Evolutionary conservation across 306 rosid genomes (phyloP), one percentile per base, ranked within the genome.

Genomic region (Citrullus amarus): DNA sequence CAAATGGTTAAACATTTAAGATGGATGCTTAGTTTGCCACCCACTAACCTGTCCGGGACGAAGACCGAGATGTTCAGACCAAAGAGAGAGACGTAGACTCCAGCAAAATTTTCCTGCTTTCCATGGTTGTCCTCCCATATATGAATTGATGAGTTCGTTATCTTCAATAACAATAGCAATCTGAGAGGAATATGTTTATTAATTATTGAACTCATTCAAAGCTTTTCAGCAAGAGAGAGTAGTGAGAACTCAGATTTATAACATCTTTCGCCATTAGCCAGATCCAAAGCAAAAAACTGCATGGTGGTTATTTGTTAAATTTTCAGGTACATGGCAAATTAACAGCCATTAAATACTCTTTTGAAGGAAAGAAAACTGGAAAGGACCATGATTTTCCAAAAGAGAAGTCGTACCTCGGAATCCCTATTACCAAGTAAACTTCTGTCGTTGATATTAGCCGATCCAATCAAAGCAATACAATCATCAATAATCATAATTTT

Each of bases 31-130:
- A 34, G 38, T 57, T 76, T 5, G 8, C 54, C n/a, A 56, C 9
- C 36, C n/a, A 68, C 91, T 59, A 73, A 95, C 99, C 97, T 88
- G 93, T 80, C 89, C 92, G 11, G 88, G 77, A 44, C 83, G 87
- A 43, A 95, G 85, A 79, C 98, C 99, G n/a, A 95, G 90, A 86
- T 95, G 99, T 81, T 95, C 99, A 28, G 99, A 83, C 98, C 99
- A 95, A 77, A 92, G 87, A 17, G 99, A 88, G 82, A 92, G 56
- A 30, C 98, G 96, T 59, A 95, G 98, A 78, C 90, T 87, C 79
- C 85, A 83, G 39, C 98, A 88, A 83, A 92, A 95, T 53, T 88
- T 92, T 76, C 99, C 99, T 57, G 98, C 99, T 80, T 88, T 87
- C 97, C 96, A 95, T 56, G 90, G 96, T 84, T 88, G 93, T 58